phyloP scores from a whole-genome alignment of 2,329 filamentous ascomycete genomes.

The Hymenoscyphus linearis region DNA sequence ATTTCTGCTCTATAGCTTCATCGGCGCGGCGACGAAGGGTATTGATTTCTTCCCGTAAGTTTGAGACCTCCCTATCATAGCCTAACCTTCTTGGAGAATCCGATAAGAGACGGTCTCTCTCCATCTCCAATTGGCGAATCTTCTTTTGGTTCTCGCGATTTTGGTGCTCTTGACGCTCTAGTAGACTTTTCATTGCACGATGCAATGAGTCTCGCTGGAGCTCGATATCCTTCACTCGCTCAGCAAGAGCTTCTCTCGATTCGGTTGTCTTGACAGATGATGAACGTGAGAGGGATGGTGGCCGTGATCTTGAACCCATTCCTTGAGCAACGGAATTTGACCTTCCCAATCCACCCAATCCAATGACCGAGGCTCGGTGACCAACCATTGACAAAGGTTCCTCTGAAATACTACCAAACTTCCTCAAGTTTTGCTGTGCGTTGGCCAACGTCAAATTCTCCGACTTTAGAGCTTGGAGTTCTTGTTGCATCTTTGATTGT shows the following conservation, averaged over 20 bases:
- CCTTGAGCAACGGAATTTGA: conserved; percentile 59
- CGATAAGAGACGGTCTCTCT: conserved; percentile 68
- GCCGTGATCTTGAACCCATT: conserved; percentile 24
- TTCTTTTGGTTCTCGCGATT: conserved; percentile 79
- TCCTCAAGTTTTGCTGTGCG: conserved; percentile 39
- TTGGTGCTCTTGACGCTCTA: conserved; percentile 81
- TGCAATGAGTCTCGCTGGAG: conserved; percentile 91
- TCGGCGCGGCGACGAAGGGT: conserved; percentile 81
- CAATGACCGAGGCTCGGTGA: conserved; percentile 30
- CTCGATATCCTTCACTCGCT: conserved; percentile 87
- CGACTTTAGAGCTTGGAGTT: conserved; percentile 64
- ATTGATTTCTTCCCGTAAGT: conserved; percentile 77
- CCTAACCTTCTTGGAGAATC: conserved; percentile 67
- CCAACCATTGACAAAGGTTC: conserved; percentile 38
- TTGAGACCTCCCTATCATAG: conserved; percentile 78
- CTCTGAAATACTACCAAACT: conserved; percentile 58
- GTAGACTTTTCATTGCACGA: conserved; percentile 74
- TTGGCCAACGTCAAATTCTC: conserved; percentile 54
- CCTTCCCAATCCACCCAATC: conserved; percentile 53
- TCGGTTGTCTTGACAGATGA: conserved; percentile 42
- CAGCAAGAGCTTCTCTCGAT: conserved; percentile 62
- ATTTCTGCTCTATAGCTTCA: conserved; percentile 92
- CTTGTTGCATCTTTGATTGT: conserved; percentile 79
- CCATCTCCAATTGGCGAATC: conserved; percentile 68
- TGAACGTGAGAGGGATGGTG: conserved; percentile 51